Conservation (phyloP, 1,284 basidiomycete genomes). For the Testicularia cyperi region DNA sequence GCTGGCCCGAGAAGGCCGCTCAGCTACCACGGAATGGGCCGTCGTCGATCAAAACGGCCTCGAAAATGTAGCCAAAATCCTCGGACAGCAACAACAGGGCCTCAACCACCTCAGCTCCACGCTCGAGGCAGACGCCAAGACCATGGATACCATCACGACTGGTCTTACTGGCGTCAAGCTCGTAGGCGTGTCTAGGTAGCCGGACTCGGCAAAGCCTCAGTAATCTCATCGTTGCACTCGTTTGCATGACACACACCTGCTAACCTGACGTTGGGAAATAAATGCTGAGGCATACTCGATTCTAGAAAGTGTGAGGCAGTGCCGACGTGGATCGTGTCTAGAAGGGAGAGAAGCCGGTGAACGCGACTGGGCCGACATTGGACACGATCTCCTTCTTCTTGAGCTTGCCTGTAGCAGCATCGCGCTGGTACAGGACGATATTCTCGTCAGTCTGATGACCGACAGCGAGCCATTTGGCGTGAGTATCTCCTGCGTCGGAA, state of each 20-base stretch:
- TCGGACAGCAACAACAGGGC: slow-evolving; percentile 53
- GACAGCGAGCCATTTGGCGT: slow-evolving; percentile 31
- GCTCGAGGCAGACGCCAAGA: slow-evolving; percentile 43
- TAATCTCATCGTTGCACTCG: no score
- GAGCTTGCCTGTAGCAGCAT: slow-evolving; percentile 15
- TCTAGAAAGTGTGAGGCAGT: no score
- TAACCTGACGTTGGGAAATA: no score
- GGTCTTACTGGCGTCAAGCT: slow-evolving; percentile 49
- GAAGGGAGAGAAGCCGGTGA: slow-evolving; percentile 40
- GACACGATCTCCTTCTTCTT: slow-evolving; percentile 2
- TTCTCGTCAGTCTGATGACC: slow-evolving; percentile 40
- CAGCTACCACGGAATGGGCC: slow-evolving; percentile 51
- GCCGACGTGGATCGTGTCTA: background rate
- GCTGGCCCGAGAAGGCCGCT: slow-evolving; percentile 24
- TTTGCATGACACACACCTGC: no score
- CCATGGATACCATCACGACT: slow-evolving; percentile 48
- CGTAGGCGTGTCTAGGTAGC: slow-evolving; percentile 35
- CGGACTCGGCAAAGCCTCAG: no score
- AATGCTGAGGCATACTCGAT: no score
- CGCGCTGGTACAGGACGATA: slow-evolving; percentile 32
- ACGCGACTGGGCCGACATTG: slow-evolving; percentile 25
- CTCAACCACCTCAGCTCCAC: slow-evolving; percentile 53
- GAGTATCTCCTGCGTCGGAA: slow-evolving; percentile 5
- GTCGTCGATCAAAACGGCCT: slow-evolving; percentile 53
- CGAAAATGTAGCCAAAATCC: slow-evolving; percentile 49